A percentile compares a stretch with the other conserved stretches of the same genome.
phyloP scores from a whole-genome alignment of 345 rosid genomes.

The Erodium maritimum region DNA sequence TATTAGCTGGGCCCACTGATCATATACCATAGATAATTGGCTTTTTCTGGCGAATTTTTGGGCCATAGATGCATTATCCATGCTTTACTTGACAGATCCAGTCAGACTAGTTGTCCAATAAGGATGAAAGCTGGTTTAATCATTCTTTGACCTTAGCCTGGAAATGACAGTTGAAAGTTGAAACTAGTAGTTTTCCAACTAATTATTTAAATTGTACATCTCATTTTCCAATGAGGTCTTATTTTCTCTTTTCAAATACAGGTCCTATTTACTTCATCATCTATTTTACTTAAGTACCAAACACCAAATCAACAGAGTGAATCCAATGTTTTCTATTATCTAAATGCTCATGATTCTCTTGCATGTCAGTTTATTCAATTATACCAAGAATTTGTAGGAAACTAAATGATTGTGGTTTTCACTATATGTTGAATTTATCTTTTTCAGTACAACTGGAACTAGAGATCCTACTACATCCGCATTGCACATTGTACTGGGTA shows the following conservation, averaged over 20 bases:
- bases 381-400: no score
- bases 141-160: neutral
- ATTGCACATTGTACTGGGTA: conserved; percentile 75
- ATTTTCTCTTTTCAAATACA: no score
- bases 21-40: no score
- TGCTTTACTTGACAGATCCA: no score
- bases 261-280: neutral
- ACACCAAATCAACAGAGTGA: neutral
- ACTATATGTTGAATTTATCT: conserved; percentile 3
- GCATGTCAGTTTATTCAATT: no score
- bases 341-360: neutral
- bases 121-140: neutral
- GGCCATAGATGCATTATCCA: no score
- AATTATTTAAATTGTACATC: neutral
- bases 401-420: no score
- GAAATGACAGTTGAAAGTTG: neutral
- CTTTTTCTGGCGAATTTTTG: no score
- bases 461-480: conserved; percentile 93
- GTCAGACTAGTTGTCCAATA: no score
- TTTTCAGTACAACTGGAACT: conserved; percentile 82
- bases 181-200: neutral
- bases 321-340: neutral
- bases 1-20: no score
- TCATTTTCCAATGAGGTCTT: neutral
- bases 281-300: neutral